phyloP scores from a whole-genome alignment of 1,284 basidiomycete genomes.

The Coniophora puteana region DNA sequence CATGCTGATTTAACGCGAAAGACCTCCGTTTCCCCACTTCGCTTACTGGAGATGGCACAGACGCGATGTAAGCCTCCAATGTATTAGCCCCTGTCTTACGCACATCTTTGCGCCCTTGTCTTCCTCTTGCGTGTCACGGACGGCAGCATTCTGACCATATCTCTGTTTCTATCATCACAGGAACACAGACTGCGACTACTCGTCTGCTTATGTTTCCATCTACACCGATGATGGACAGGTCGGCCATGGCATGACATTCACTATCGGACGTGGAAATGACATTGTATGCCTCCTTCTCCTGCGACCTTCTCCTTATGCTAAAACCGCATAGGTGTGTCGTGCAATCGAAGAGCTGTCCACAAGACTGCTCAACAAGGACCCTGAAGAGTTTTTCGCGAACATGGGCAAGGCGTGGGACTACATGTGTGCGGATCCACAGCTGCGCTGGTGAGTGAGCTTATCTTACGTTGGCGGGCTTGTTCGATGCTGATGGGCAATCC shows the following conservation, averaged over 20 bases:
- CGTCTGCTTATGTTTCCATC: constrained; percentile 85
- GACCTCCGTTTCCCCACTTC: constrained; percentile 47
- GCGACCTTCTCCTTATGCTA: not conserved
- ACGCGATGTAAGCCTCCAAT: constrained; percentile 46
- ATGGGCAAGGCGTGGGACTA: constrained; percentile 86
- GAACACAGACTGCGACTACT: constrained; percentile 96
- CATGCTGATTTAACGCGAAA: too few species aligned
- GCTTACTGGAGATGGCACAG: constrained; percentile 58
- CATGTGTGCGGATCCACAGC: constrained; percentile 82
- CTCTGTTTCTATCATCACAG: constrained; percentile 30
- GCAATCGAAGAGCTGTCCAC: constrained; percentile 79
- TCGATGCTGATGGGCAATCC: not conserved
- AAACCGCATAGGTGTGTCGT: constrained; percentile 56
- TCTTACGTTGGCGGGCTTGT: too few species aligned
- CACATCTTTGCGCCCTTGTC: constrained; percentile 3
- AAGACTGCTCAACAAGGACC: constrained; percentile 81
- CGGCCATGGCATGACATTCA: constrained; percentile 95
- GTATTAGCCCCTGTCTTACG: too few species aligned
- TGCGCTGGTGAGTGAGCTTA: constrained; percentile 82
- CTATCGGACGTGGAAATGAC: constrained; percentile 94
- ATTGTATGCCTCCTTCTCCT: constrained; percentile 50
- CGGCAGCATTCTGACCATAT: not conserved
- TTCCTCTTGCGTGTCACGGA: not conserved
- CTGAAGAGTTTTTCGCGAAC: constrained; percentile 79
- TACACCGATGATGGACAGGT: constrained; percentile 64